Evolutionary conservation across 345 rosid species (phyloP), one percentile per base, ranked within the genome.

Genomic region (Aquilaria sinensis): DNA sequence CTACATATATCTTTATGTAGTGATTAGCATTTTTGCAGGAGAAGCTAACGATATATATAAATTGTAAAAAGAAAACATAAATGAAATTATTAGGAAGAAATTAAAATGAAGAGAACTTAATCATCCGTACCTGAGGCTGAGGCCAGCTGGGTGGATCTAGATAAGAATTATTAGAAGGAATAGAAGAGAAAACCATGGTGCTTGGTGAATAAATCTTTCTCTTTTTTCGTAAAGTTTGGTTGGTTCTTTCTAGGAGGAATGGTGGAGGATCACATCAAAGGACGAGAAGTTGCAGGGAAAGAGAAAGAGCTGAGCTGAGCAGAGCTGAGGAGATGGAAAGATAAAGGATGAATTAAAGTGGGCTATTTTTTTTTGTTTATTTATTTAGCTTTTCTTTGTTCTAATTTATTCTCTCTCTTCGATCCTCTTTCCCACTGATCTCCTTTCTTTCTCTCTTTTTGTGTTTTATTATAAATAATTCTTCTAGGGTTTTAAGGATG

Each of bases 61-160:
- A 23, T 23, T 23, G 23, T 23, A 23, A 23, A 23, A 23, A 23
- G 32, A 51, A 23, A 64, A 59, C 61, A 23, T 23, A 49, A 48
- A 48, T 47, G 47, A 51, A 45, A 62, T 54, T 16, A 53, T 15
- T 11, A 53, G 37, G 54, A 60, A 45, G 51, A 53, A 23, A 23
- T 23, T 23, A 23, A 23, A 23, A 23, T 23, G 0, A 23, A 10
- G 46, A 41, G 16, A 53, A 12, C 1, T 6, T 58, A 51, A 41
- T 63, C 57, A 31, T 9, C 59, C 23, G 23, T 23, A 23, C 23
- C 23, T 23, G 23, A 23, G 80, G 86, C 85, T 81, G 84, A 10
- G 67, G 86, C 92, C 92, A 83, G 74, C 71, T 77, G 66, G 83
- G 82, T 56, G 82, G 82, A 83, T 83, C 91, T 58, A 81, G 71